Percentiles rank a stretch among this genome's conserved stretches.
Conservation (phyloP, 345 rosid species). For the Moricandia arvensis region DNA sequence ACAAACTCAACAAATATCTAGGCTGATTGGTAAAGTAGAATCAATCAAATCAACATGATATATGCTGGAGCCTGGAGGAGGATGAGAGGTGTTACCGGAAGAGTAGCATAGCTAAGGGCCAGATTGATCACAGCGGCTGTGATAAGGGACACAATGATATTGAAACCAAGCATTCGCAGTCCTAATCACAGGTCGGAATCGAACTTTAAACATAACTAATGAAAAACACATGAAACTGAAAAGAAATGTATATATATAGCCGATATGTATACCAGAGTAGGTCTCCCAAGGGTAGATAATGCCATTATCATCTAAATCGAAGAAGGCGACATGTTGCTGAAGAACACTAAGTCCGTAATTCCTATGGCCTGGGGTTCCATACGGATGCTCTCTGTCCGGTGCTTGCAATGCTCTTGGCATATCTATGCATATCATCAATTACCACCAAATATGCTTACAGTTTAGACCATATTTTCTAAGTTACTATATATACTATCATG, state of each 20-base stretch:
- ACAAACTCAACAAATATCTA: neutral
- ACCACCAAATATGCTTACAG: neutral
- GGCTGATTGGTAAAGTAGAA: neutral
- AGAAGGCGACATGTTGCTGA: slow-evolving; percentile 90
- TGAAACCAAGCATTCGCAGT: slow-evolving; percentile 66
- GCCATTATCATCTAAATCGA: slow-evolving; percentile 74
- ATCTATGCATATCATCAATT: slow-evolving; percentile 41
- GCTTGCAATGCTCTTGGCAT: slow-evolving; percentile 84
- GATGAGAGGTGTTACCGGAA: slow-evolving; percentile 45
- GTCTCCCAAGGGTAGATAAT: slow-evolving; percentile 98
- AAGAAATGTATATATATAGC: neutral
- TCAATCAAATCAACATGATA: neutral
- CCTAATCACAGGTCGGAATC: slow-evolving; percentile 42
- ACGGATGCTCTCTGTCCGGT: slow-evolving; percentile 72
- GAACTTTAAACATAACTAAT: neutral
- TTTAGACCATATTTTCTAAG: neutral
- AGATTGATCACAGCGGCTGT: slow-evolving; percentile 51
- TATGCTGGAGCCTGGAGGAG: neutral
- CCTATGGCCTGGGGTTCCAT: slow-evolving; percentile 70
- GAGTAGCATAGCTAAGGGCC: slow-evolving; percentile 64
- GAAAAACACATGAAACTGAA: neutral
- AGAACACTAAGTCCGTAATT: slow-evolving; percentile 66
- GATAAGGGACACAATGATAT: slow-evolving; percentile 52
- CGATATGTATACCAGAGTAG: slow-evolving; percentile 48
- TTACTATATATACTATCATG: neutral